Evolutionary conservation across 139 green algal species (phyloP).

Genomic region (Bryopsis sp.): DNA sequence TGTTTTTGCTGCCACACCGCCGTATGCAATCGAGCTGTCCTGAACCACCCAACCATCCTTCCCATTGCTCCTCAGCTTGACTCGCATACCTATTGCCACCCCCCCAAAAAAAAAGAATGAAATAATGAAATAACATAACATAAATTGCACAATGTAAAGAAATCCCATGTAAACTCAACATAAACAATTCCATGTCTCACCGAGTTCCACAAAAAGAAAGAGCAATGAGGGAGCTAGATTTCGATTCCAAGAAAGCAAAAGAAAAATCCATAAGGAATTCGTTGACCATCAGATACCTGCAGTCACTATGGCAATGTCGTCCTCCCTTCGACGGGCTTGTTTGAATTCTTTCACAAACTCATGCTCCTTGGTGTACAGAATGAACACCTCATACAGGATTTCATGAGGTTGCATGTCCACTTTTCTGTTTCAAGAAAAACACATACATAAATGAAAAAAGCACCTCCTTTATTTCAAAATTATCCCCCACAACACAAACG

Average conservation of each 20-base stretch:
- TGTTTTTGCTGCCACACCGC: constrained; percentile 72
- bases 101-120: too few relatives aligned
- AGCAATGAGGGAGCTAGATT: constrained; percentile 16
- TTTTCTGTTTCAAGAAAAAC: constrained; percentile 34
- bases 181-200: constrained; percentile 19
- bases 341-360: constrained; percentile 96
- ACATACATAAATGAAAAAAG: constrained; percentile 11
- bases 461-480: neutral
- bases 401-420: constrained; percentile 71
- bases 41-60: constrained; percentile 45
- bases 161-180: too few relatives aligned
- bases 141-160: too few relatives aligned
- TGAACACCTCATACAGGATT: constrained; percentile 59
- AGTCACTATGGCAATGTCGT: constrained; percentile 98
- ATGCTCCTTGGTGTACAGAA: constrained; percentile 56
- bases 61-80: too few relatives aligned
- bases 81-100: too few relatives aligned
- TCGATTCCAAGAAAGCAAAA: too few relatives aligned
- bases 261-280: too few relatives aligned
- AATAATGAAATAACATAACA: too few relatives aligned
- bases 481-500: too few relatives aligned
- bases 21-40: constrained; percentile 65
- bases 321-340: constrained; percentile 82
- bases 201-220: neutral
- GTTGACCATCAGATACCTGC: too few relatives aligned